Conservation (phyloP, 352 stramenopile genomes). For the Phytopythium litorale region DNA sequence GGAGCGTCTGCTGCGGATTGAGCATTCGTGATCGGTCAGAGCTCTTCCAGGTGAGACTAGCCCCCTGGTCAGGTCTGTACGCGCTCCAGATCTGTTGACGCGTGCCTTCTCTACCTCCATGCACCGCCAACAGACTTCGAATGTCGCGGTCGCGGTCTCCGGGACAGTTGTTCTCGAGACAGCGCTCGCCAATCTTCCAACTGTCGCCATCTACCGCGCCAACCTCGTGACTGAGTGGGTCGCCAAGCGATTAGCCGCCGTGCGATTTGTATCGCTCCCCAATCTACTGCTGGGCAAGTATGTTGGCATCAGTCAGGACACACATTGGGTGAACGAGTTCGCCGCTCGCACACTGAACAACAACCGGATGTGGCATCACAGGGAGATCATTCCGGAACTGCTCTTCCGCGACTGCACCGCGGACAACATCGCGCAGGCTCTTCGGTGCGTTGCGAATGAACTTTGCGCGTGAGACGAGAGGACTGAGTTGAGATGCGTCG, state of each 20-base stretch:
- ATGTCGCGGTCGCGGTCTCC: conserved; percentile 59
- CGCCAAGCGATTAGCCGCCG: conserved; percentile 41
- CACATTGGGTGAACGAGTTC: not conserved
- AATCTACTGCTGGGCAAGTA: conserved; percentile 64
- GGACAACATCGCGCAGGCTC: conserved; percentile 26
- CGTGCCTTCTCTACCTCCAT: not conserved
- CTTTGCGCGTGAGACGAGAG: not conserved
- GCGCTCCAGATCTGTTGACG: not conserved
- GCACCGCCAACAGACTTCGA: conserved; percentile 21
- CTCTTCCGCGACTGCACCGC: conserved; percentile 58
- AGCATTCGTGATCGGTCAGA: conserved; percentile 12
- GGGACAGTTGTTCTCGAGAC: conserved; percentile 73
- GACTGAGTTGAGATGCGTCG: not conserved
- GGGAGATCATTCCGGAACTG: conserved; percentile 52
- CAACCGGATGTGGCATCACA: conserved; percentile 5
- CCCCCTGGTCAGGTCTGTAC: not conserved
- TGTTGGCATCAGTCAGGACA: not conserved
- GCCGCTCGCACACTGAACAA: not conserved
- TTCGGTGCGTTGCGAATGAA: conserved; percentile 14
- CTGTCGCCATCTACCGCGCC: conserved; percentile 67
- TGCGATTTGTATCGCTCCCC: conserved; percentile 72
- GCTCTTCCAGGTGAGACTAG: conserved; percentile 27
- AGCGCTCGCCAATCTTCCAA: conserved; percentile 44
- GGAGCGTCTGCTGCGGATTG: conserved; percentile 21
- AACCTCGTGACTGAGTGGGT: conserved; percentile 61